Percentiles rank a stretch among this genome's conserved stretches.
These are phyloP conservation scores for Alternaria hordeiaustralica DNA, from an alignment of 2,329 filamentous ascomycete species.

Conservation along the genomic window DNA sequence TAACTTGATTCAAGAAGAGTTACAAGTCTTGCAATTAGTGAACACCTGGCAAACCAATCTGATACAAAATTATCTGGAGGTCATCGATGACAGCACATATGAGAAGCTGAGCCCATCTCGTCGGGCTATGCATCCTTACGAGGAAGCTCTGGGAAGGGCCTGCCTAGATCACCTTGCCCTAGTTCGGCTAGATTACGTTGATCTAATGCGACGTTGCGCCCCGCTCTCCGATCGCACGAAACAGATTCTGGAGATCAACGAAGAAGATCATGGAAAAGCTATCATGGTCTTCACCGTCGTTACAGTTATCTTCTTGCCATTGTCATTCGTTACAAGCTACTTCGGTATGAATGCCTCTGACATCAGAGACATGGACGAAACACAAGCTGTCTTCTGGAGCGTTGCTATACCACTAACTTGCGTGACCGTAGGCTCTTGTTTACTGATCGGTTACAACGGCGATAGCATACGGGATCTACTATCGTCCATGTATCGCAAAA, in stretches of 20 bases:
- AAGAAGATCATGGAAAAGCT: constrained; percentile 51
- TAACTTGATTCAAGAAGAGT: constrained; percentile 44
- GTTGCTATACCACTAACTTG: constrained; percentile 39
- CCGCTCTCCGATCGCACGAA: constrained; percentile 43
- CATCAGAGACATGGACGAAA: constrained; percentile 50
- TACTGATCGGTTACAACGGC: constrained; percentile 40
- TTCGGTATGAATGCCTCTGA: constrained; percentile 53
- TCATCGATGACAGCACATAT: constrained; percentile 37
- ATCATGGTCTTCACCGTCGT: constrained; percentile 55
- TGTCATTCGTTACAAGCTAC: constrained; percentile 54
- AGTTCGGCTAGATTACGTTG: constrained; percentile 29
- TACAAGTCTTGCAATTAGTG: constrained; percentile 29
- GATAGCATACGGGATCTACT: constrained; percentile 30
- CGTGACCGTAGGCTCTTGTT: constrained; percentile 30
- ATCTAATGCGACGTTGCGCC: constrained; percentile 33
- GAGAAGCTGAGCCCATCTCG: constrained; percentile 25
- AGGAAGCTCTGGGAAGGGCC: constrained; percentile 27
- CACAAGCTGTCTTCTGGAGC: constrained; percentile 51
- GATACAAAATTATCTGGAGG: constrained; percentile 29
- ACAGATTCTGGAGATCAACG: constrained; percentile 44
- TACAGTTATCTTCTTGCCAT: constrained; percentile 53
- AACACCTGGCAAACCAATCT: constrained; percentile 38
- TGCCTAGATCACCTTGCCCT: constrained; percentile 31
- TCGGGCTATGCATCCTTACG: constrained; percentile 29
- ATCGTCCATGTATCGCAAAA: constrained; percentile 13